A percentile compares a stretch with the other conserved stretches of the same genome.
Evolutionary conservation across 306 rosid species (phyloP).

Genomic region (Trifolium subterraneum): DNA sequence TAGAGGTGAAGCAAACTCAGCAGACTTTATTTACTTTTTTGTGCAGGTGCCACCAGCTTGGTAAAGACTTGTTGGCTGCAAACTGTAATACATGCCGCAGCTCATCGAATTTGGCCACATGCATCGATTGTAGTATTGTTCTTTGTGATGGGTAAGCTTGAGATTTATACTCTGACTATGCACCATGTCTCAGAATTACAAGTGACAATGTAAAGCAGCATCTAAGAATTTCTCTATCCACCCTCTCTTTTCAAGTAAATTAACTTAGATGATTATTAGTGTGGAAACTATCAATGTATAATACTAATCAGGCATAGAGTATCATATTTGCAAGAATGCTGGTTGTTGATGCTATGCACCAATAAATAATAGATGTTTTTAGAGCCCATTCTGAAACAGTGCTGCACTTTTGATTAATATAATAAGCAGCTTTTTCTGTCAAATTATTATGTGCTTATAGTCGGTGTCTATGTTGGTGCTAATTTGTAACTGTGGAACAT

Average conservation of each 20-base stretch:
- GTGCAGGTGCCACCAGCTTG: slow-evolving; percentile 80
- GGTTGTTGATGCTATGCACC: slow-evolving; percentile 23
- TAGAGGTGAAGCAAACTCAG: slow-evolving; percentile 39
- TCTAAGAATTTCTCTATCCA: slow-evolving; percentile 16
- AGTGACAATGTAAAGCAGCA: background rate
- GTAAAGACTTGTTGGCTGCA: slow-evolving; percentile 56
- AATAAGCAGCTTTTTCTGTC: slow-evolving; percentile 35
- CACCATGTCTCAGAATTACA: slow-evolving; percentile 17
- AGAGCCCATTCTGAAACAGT: background rate
- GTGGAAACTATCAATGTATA: slow-evolving; percentile 16
- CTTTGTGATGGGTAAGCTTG: slow-evolving; percentile 80
- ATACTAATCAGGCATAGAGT: slow-evolving; percentile 1
- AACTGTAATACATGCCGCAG: slow-evolving; percentile 68
- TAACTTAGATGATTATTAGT: background rate
- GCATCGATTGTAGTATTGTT: slow-evolving; percentile 72
- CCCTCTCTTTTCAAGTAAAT: slow-evolving; percentile 8
- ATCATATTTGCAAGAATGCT: slow-evolving; percentile 25
- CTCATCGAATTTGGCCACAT: slow-evolving; percentile 72
- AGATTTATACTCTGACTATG: slow-evolving; percentile 30
- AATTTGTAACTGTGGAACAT: slow-evolving; percentile 5
- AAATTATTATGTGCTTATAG: slow-evolving; percentile 22
- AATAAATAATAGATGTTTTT: slow-evolving; percentile 25
- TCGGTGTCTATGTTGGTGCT: slow-evolving; percentile 29
- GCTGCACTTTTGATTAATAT: slow-evolving; percentile 31
- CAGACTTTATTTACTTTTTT: slow-evolving; percentile 26